A percentile compares a stretch with the other conserved stretches of the same genome.
Evolutionary conservation across 2,329 filamentous ascomycete species (phyloP).

Genomic region (Lecanicillium sp.): DNA sequence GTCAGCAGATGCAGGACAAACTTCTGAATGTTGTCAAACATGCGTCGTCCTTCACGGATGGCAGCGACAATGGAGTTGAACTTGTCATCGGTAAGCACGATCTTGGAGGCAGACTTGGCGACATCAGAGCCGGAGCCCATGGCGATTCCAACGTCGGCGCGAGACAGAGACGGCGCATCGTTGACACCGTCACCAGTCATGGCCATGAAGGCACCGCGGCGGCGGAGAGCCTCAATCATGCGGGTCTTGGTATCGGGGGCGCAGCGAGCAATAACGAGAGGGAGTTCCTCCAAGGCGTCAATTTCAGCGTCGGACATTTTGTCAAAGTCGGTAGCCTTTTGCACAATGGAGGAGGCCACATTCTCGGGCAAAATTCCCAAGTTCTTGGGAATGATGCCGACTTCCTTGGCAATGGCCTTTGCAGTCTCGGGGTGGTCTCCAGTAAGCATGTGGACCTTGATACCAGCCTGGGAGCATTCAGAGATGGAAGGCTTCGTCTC

Average conservation of each 20-base stretch:
- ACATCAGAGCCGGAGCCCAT: constrained; percentile 88
- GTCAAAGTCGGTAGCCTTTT: constrained; percentile 74
- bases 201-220: constrained; percentile 67
- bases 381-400: constrained; percentile 66
- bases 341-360: constrained; percentile 62
- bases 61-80: constrained; percentile 81
- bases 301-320: constrained; percentile 68
- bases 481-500: constrained; percentile 69
- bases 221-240: constrained; percentile 83
- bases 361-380: constrained; percentile 50
- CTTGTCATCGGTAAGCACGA: constrained; percentile 82
- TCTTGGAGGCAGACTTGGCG: constrained; percentile 72
- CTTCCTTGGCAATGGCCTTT: constrained; percentile 68
- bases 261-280: constrained; percentile 76
- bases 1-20: constrained; percentile 74
- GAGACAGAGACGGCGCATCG: constrained; percentile 73
- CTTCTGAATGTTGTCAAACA: constrained; percentile 87
- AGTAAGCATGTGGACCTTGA: constrained; percentile 77
- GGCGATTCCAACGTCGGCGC: constrained; percentile 78
- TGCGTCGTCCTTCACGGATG: constrained; percentile 73
- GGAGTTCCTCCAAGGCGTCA: constrained; percentile 65
- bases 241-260: constrained; percentile 81
- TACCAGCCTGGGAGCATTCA: constrained; percentile 65
- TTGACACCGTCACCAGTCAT: constrained; percentile 91
- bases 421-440: constrained; percentile 76